Percentiles rank a stretch among this genome's conserved stretches.
phyloP scores from a whole-genome alignment of 1,284 basidiomycete genomes.

The Ceratobasidium sp. region DNA sequence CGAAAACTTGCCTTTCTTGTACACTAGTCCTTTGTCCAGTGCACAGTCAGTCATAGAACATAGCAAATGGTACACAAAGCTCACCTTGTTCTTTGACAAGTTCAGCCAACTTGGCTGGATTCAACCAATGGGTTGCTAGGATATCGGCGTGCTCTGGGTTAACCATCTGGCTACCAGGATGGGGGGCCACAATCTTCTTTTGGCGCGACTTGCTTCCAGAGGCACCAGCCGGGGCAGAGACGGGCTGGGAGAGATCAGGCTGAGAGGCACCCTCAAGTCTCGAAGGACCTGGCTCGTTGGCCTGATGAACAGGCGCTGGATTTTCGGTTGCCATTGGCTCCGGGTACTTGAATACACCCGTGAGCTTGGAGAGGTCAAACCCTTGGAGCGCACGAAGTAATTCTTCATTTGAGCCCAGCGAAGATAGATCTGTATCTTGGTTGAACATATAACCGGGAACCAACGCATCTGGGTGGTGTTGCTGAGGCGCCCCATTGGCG shows the following conservation, averaged over 20 bases:
- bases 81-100: conserved; percentile 69
- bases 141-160: conserved; percentile 54
- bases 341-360: conserved; percentile 66
- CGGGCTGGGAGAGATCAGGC: background rate
- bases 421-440: conserved; percentile 34
- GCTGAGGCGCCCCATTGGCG: conserved; percentile 1
- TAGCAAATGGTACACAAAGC: conserved; percentile 13
- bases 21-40: conserved; percentile 62
- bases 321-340: conserved; percentile 61
- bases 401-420: conserved; percentile 63
- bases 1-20: conserved; percentile 83
- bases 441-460: conserved; percentile 19
- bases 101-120: conserved; percentile 66
- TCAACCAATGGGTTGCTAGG: conserved; percentile 75
- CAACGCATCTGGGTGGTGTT: background rate
- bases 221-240: background rate
- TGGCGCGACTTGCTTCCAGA: background rate
- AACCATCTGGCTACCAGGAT: conserved; percentile 18
- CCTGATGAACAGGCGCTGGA: conserved; percentile 47
- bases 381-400: conserved; percentile 68
- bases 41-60: conserved; percentile 21
- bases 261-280: background rate
- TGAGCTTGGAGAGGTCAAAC: conserved; percentile 71
- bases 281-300: conserved; percentile 42
- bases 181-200: conserved; percentile 21